Base-by-base conservation (phyloP, 1,139 yeast species). In the Geotrichum citri-aurantii region DNA sequence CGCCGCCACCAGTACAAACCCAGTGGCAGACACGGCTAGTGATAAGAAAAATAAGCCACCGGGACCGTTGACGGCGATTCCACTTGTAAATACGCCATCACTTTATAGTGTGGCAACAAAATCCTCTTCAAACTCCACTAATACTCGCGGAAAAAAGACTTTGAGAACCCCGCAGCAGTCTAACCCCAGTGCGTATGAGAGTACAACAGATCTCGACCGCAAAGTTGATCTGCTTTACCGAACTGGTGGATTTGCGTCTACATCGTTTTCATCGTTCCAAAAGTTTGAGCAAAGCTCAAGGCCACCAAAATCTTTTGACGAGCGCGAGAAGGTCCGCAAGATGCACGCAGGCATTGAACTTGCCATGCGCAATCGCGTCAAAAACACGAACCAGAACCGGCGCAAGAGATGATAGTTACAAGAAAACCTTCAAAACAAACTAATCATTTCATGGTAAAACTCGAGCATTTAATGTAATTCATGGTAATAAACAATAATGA, bases 291-390 rank as follows among this genome's bases (percentile, higher is more conserved):
- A 37, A 37, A 37, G 44, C 8, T 37, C 44, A 17, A n/a, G 44
- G 5, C 44, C 44, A 8, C 44, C 10, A 42, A 17, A 44, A 52
- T 33, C 49, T 27, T 44, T 42, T 44, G 26, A 42, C 17, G 55
- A 48, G 44, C 19, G 49, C 21, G 44, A 52, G 17, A 33, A 29
- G 37, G 55, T 24, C 1, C 40, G 50, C 23, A 27, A 47, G 33
- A 55, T 55, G 57, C 57, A 55, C 33, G 54, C 54, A 12, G 48
- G 44, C 12, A 55, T 55, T 23, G 57, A 55, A 37, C 48, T 37
- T 11, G 52, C 57, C 31, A 55, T 55, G 57, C 52, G 57, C 17
- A 49, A 50, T 19, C 54, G 57, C 11, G 54, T 27, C 19, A 37
- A n/a, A 37, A 37, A 37, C 44, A n/a, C 44, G 14, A 37, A 37